Evolutionary conservation across 495 filamentous ascomycete genomes (phyloP), one percentile per base, ranked within the genome.

Genomic region (Physcia stellaris): DNA sequence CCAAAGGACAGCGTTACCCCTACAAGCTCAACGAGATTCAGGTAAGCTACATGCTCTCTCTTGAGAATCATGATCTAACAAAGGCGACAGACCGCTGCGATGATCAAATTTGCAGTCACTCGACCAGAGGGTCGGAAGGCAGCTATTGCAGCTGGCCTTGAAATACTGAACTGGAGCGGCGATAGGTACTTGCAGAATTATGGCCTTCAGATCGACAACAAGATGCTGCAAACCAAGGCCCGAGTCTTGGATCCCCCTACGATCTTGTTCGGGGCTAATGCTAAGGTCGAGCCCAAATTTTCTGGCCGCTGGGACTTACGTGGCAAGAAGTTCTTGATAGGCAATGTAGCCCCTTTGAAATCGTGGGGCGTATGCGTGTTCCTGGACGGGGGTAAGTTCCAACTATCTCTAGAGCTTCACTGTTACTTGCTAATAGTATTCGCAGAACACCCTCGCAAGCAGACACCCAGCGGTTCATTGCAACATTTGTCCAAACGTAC

Each of bases 241-340:
- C 74, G 76, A n/a, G 46, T 94, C 2, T 64, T 98, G 3, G 64
- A 66, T 4, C 68, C 70, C 20, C 87, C 90, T 0, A 66, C 78
- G 40, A 64, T 95, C 11, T 48, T 67, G 24, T 94, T 86, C 48
- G 66, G 51, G 2, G 56, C 49, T 6, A 62, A 63, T 21, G 48
- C 56, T 13, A 68, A 64, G 21, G 41, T 58, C 24, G 70, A 75
- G 41, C 80, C 81, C 1, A 58, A 62, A 1, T 64, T 54, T 7
- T 54, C 53, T 24, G 90, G 87, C 17, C 77, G 82, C 9, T 98
- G 90, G 90, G 82, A 90, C 55, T 68, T 95, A 16, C 75, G 80
- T 12, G 77, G 76, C 22, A 79, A 77, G 52, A 82, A 79, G 41
- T 95, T 95, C 50, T 50, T 78, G 2, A 47, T 53, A 28, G 51